Base-by-base conservation (phyloP, 2,329 filamentous ascomycete species). In the Sporothrix luriei region DNA sequence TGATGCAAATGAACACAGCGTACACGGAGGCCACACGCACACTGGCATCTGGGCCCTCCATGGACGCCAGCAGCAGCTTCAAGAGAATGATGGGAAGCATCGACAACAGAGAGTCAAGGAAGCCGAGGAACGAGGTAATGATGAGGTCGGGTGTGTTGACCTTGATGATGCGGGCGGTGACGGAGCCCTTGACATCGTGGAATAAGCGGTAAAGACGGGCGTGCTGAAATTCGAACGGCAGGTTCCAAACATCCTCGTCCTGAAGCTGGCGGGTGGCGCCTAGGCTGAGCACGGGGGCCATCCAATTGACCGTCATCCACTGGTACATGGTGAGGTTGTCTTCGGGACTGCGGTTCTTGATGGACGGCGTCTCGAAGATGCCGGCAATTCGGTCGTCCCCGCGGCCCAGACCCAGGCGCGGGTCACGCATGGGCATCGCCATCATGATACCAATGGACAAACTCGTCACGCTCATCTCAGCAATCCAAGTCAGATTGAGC, bases 281-380 rank as follows among this genome's bases (percentile, higher is more conserved):
- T 29, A 88, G 78, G 1, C 82, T 80, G 14, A 96, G 92, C 7
- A 97, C 79, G 0, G 93, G 90, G 0, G 83, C 82, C 80, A 97
- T 90, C 93, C 93, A 97, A 0, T 87, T 91, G 38, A 97, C 90
- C 6, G 87, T 90, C 86, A 94, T 91, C 79, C 92, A 97, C 74
- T 94, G 91, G 85, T 92, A 93, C 0, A 94, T 82, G 0, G 85
- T 91, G 29, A 97, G 78, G 72, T 91, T 88, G 74, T 97, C 93
- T 77, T 97, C 93, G 0, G 93, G 90, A 51, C 85, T 88, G 68
- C 92, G 89, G n/a, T 91, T 80, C 2, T 83, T 78, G 2, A 80
- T 82, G 0, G 84, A 88, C 0, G 91, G 87, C 3, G 73, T 69
- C 29, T 74, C 73, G 14, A 85, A 87, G 1, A 87, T 82, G 19